These are phyloP conservation scores for Amylocystis lapponica DNA, from an alignment of 768 basidiomycete species.

Conservation along the genomic window DNA sequence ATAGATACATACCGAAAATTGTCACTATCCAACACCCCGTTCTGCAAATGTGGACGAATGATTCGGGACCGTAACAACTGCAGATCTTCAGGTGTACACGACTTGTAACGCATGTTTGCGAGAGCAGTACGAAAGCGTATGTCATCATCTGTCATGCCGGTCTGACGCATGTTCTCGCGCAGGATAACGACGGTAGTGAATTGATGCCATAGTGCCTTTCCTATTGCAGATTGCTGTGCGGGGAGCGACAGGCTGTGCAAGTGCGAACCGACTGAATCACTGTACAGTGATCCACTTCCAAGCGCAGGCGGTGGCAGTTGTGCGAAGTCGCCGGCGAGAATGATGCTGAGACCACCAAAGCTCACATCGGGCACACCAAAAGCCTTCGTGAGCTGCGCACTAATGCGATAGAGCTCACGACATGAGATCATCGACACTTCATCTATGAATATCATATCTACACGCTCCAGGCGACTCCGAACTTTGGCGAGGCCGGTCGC, in stretches of 20 bases:
- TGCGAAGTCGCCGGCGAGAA: slow-evolving; percentile 42
- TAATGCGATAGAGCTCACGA: slow-evolving; percentile 21
- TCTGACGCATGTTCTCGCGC: slow-evolving; percentile 15
- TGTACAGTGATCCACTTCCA: slow-evolving; percentile 16
- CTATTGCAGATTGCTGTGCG: slow-evolving; percentile 5
- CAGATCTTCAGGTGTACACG: slow-evolving; percentile 34
- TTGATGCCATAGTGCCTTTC: slow-evolving; percentile 14
- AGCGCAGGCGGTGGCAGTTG: slow-evolving; percentile 31
- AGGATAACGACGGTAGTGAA: slow-evolving; percentile 15
- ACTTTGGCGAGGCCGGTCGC: neutral
- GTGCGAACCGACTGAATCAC: neutral
- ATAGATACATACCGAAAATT: slow-evolving; percentile 30
- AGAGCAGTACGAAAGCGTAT: slow-evolving; percentile 23
- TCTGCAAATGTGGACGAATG: slow-evolving; percentile 6
- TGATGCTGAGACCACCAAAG: slow-evolving; percentile 35
- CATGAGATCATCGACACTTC: slow-evolving; percentile 38
- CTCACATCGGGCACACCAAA: slow-evolving; percentile 9
- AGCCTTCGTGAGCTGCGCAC: slow-evolving; percentile 14
- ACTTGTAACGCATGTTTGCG: slow-evolving; percentile 33
- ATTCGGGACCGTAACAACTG: slow-evolving; percentile 26
- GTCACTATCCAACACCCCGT: slow-evolving; percentile 8
- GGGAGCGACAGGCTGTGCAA: neutral
- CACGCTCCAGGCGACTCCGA: slow-evolving; percentile 14
- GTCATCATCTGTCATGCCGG: slow-evolving; percentile 18
- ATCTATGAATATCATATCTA: slow-evolving; percentile 37